phyloP scores from a whole-genome alignment of 2,329 filamentous ascomycete species.

The Microdochium trichocladiopsis region DNA sequence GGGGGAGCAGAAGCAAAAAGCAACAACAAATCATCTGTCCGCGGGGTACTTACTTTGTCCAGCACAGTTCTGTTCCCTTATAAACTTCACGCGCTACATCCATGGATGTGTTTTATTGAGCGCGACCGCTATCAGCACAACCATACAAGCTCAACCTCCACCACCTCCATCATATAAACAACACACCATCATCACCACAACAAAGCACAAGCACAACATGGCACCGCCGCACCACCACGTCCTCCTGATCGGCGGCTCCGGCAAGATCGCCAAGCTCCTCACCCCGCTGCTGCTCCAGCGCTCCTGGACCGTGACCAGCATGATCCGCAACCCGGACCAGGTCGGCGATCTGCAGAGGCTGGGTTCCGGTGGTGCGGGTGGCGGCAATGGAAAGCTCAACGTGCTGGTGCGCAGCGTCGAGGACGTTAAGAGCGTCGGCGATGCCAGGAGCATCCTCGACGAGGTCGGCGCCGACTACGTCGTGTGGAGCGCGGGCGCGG shows the following conservation, averaged over 20 bases:
- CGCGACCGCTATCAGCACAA: not conserved
- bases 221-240: slow-evolving; percentile 35
- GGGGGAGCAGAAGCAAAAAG: too few species aligned
- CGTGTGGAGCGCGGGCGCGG: slow-evolving; percentile 61
- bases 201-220: not conserved
- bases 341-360: slow-evolving; percentile 55
- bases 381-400: too few species aligned
- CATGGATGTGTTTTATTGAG: too few species aligned
- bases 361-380: slow-evolving; percentile 42
- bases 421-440: slow-evolving; percentile 55
- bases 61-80: too few species aligned
- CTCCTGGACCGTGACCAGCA: slow-evolving; percentile 70
- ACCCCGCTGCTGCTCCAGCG: slow-evolving; percentile 70
- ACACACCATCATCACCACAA: not conserved
- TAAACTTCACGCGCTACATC: too few species aligned
- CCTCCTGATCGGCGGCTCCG: slow-evolving; percentile 74
- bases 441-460: slow-evolving; percentile 56
- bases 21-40: too few species aligned
- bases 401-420: slow-evolving; percentile 67
- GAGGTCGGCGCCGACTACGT: slow-evolving; percentile 58
- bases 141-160: not conserved
- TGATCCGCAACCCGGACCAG: slow-evolving; percentile 70
- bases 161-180: not conserved
- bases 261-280: slow-evolving; percentile 67
- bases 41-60: too few species aligned